phyloP scores from a whole-genome alignment of 768 basidiomycete species.

The Suillus occidentalis region DNA sequence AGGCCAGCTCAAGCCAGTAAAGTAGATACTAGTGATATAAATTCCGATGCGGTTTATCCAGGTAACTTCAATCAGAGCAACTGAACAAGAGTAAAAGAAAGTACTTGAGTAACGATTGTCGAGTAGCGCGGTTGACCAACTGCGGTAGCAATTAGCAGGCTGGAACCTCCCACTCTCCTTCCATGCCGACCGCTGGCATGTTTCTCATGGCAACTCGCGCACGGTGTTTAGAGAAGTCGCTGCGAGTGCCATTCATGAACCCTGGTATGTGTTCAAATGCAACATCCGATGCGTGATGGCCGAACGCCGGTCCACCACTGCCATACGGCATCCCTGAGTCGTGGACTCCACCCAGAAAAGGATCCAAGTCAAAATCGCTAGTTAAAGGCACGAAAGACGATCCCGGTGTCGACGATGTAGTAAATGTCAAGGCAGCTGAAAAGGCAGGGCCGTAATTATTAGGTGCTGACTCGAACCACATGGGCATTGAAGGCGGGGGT shows the following conservation, averaged over 20 bases:
- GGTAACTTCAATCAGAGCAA: neutral
- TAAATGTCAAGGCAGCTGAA: conserved; percentile 21
- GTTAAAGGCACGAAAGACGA: conserved; percentile 31
- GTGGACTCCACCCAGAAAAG: conserved; percentile 21
- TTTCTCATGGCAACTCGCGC: conserved; percentile 69
- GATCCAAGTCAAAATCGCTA: conserved; percentile 2
- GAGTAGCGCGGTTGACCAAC: neutral
- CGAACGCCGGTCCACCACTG: conserved; percentile 29
- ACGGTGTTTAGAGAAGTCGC: conserved; percentile 40
- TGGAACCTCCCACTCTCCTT: conserved; percentile 80
- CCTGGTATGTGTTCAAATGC: conserved; percentile 32
- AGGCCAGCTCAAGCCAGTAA: neutral
- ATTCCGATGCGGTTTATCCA: conserved; percentile 1
- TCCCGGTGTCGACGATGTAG: conserved; percentile 38
- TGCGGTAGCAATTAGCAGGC: conserved; percentile 44
- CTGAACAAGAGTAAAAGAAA: neutral
- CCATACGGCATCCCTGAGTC: conserved; percentile 20
- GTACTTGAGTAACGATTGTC: neutral
- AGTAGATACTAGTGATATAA: conserved; percentile 2
- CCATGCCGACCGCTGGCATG: conserved; percentile 58
- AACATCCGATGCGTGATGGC: conserved; percentile 25
- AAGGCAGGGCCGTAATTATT: conserved; percentile 9
- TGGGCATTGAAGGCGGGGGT: conserved; percentile 18
- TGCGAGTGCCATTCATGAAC: conserved; percentile 24
- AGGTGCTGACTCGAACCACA: conserved; percentile 26